Percentiles rank a stretch among this genome's conserved stretches.
Conservation (phyloP, 106 monocot genomes). For the Apostasia shenzhenica region DNA sequence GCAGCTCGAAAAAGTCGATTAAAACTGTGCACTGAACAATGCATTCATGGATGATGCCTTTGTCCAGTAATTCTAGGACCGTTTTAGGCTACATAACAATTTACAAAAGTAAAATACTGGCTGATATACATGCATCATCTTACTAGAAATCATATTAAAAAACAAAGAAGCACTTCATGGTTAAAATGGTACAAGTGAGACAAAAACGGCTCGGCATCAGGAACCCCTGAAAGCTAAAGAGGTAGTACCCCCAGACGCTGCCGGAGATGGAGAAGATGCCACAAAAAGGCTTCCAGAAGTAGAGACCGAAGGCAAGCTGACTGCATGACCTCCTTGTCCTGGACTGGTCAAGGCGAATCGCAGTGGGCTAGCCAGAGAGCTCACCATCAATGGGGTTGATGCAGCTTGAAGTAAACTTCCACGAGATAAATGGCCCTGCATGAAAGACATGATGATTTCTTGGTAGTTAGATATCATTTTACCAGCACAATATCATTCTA, state of each 20-base stretch:
- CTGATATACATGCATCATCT: too few relatives aligned
- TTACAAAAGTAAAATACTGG: too few relatives aligned
- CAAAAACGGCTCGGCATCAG: not conserved
- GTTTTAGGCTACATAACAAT: too few relatives aligned
- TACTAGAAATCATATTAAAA: too few relatives aligned
- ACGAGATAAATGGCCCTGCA: slow-evolving; percentile 12
- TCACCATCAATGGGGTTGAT: slow-evolving; percentile 10
- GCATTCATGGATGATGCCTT: too few relatives aligned
- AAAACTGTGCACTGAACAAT: too few relatives aligned
- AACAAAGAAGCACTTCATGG: too few relatives aligned
- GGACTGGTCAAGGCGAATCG: slow-evolving; percentile 20
- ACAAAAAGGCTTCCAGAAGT: slow-evolving; percentile 28
- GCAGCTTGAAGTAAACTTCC: slow-evolving; percentile 11
- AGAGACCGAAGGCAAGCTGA: slow-evolving; percentile 24
- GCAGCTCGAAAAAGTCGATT: too few relatives aligned
- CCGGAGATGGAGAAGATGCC: slow-evolving; percentile 62
- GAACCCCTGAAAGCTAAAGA: slow-evolving; percentile 45
- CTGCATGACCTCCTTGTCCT: slow-evolving; percentile 22
- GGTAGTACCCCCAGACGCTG: slow-evolving; percentile 48
- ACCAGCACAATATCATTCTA: too few relatives aligned
- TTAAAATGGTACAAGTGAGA: too few relatives aligned
- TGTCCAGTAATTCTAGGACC: too few relatives aligned
- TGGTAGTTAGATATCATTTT: too few relatives aligned
- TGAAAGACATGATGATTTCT: not conserved
- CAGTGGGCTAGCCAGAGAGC: slow-evolving; percentile 28